Base-by-base conservation (phyloP, 352 stramenopile genomes). In the Hyaloperonospora brassicae region DNA sequence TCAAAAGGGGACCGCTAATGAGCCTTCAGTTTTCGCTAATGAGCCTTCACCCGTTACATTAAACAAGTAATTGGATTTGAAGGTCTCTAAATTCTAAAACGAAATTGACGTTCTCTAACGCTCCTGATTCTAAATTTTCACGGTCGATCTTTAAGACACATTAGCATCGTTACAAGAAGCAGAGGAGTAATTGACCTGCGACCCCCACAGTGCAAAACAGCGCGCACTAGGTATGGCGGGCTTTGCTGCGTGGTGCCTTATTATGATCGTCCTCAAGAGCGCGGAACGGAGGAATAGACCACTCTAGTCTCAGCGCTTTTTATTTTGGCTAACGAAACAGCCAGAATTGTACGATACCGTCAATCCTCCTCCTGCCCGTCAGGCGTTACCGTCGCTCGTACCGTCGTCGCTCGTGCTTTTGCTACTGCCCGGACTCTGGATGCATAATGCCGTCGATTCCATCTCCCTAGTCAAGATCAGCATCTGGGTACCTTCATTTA, bases 401-500 rank as follows among this genome's bases (percentile, higher is more conserved):
- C 31, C n/a, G n/a, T 48, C 24, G 31, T 27, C 56, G 44, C 14
- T 65, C 51, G 48, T 25, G 31, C 36, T 58, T 40, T 7, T 65
- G 48, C 41, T 67, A 44, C 36, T 68, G 24, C 12, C 62, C 44
- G 21, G 22, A 25, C 21, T 63, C 23, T 51, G 50, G 52, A 35
- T 70, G n/a, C 46, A 24, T 12, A 17, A 24, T 91, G 89, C 54
- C 74, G n/a, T n/a, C n/a, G n/a, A n/a, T n/a, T n/a, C n/a, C n/a
- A n/a, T n/a, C n/a, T n/a, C n/a, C n/a, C n/a, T 70, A 5, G 62
- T 91, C 13, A n/a, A 70, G 39, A 89, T 72, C 57, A 77, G 70
- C 51, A 64, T 79, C 30, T 91, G 78, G 80, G 70, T 91, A 31
- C 81, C 78, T 2, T 72, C 83, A 3, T 47, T 73, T 86, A 4